A percentile compares a stretch with the other conserved stretches of the same genome.
These are phyloP conservation scores for Eutrema salsugineum DNA, from an alignment of 441 rosid genomes.

Conservation along the genomic window DNA sequence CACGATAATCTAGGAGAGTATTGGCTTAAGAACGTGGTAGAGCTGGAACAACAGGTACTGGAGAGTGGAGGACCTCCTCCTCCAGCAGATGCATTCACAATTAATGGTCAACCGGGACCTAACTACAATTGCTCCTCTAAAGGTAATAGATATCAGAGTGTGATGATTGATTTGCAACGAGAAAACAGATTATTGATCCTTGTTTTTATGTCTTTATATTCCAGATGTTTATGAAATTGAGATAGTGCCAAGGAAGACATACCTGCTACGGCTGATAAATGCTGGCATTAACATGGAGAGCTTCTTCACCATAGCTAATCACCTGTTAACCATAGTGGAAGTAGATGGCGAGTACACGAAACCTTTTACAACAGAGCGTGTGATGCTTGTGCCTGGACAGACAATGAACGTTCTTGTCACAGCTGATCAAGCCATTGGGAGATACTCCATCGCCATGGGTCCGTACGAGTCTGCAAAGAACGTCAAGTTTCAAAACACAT, in stretches of 20 bases:
- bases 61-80: slow-evolving; percentile 78
- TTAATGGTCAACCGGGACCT: slow-evolving; percentile 89
- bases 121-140: slow-evolving; percentile 69
- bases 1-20: slow-evolving; percentile 55
- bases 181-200: neutral
- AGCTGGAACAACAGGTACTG: slow-evolving; percentile 51
- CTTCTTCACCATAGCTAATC: slow-evolving; percentile 80
- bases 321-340: slow-evolving; percentile 73
- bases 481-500: slow-evolving; percentile 57
- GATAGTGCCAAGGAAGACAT: slow-evolving; percentile 72
- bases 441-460: slow-evolving; percentile 80
- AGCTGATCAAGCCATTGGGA: slow-evolving; percentile 65
- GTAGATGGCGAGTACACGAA: slow-evolving; percentile 83
- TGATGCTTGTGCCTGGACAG: slow-evolving; percentile 94
- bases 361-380: slow-evolving; percentile 58
- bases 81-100: slow-evolving; percentile 71
- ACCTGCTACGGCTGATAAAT: slow-evolving; percentile 68
- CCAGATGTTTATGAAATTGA: slow-evolving; percentile 66
- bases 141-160: slow-evolving; percentile 41
- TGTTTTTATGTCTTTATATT: slow-evolving; percentile 1
- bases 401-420: slow-evolving; percentile 80
- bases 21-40: slow-evolving; percentile 68
- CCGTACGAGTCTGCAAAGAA: slow-evolving; percentile 68
- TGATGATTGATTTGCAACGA: neutral
- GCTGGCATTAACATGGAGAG: slow-evolving; percentile 81